A percentile compares a stretch with the other conserved stretches of the same genome.
These are phyloP conservation scores for Termitomyces sp. DNA, from an alignment of 1,284 basidiomycete species.

Conservation along the genomic window DNA sequence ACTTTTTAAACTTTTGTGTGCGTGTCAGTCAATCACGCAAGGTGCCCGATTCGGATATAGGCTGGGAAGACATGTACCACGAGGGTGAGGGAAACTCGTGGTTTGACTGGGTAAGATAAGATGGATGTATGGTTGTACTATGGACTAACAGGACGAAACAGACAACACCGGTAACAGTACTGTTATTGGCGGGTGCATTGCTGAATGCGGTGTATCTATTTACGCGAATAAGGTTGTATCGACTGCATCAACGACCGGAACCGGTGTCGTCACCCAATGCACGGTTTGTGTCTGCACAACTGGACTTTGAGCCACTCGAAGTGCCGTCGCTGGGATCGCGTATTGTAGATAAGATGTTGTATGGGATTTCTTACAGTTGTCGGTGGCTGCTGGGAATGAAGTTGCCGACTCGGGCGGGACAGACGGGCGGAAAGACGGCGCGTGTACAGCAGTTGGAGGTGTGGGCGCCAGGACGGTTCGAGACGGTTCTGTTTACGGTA, in stretches of 20 bases:
- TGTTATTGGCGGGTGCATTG: conserved; percentile 48
- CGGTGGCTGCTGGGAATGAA: conserved; percentile 65
- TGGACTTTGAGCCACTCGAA: conserved; percentile 40
- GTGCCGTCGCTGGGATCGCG: conserved; percentile 33
- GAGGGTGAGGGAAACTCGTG: conserved; percentile 60
- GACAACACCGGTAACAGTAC: conserved; percentile 55
- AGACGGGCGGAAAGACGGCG: conserved; percentile 38
- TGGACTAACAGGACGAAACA: conserved; percentile 23
- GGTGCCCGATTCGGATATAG: conserved; percentile 59
- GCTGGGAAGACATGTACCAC: conserved; percentile 73
- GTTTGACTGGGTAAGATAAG: conserved; percentile 70
- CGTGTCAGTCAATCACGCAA: conserved; percentile 54
- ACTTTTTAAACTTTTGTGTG: conserved; percentile 61
- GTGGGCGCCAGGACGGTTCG: conserved; percentile 73
- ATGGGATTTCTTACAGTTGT: conserved; percentile 47
- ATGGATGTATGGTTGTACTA: neutral
- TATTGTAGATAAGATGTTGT: conserved; percentile 40
- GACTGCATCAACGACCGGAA: conserved; percentile 56
- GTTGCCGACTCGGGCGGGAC: conserved; percentile 40
- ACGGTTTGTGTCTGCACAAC: conserved; percentile 52
- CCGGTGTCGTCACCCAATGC: conserved; percentile 65
- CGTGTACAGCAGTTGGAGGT: conserved; percentile 69
- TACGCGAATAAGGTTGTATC: conserved; percentile 61
- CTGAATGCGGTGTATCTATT: conserved; percentile 62
- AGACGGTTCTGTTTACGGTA: conserved; percentile 62